Evolutionary conservation across 1,284 basidiomycete genomes (phyloP).

Genomic region (Melampsora larici-populina): DNA sequence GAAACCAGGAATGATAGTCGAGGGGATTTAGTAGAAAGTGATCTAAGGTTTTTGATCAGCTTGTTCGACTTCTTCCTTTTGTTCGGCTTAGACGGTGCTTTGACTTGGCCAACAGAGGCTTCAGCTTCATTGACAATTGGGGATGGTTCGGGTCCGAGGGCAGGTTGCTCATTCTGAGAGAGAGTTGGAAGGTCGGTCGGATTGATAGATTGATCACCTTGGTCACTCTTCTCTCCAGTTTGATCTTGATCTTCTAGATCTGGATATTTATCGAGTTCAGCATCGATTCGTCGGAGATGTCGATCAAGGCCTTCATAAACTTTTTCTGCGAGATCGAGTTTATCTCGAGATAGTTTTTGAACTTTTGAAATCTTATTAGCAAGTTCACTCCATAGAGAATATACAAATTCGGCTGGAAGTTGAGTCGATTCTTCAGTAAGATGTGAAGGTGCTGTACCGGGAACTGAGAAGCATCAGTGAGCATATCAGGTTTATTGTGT

Average conservation of each 20-base stretch:
- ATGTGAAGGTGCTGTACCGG: constrained; percentile 1
- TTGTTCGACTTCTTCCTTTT: constrained; percentile 4
- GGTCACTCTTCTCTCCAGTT: background rate
- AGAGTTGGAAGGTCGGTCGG: background rate
- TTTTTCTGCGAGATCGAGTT: constrained; percentile 32
- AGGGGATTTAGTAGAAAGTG: background rate
- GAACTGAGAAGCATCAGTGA: background rate
- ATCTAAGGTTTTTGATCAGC: background rate
- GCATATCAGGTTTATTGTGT: background rate
- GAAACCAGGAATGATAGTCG: background rate
- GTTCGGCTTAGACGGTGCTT: background rate
- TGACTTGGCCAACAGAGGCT: background rate
- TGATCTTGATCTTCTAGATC: constrained; percentile 36
- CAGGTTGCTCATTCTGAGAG: background rate
- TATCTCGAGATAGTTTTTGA: constrained; percentile 25
- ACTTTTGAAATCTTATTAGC: constrained; percentile 12
- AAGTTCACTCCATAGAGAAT: constrained; percentile 22
- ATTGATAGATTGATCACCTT: background rate
- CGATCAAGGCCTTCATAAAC: constrained; percentile 30
- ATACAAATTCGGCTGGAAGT: background rate
- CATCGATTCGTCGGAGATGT: constrained; percentile 30
- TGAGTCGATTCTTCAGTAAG: background rate
- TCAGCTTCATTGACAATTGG: background rate
- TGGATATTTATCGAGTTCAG: constrained; percentile 29
- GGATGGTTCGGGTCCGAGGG: background rate